These are phyloP conservation scores for Lizanozyma gosingica DNA, from an alignment of 1,139 yeast genomes.

Conservation along the genomic window DNA sequence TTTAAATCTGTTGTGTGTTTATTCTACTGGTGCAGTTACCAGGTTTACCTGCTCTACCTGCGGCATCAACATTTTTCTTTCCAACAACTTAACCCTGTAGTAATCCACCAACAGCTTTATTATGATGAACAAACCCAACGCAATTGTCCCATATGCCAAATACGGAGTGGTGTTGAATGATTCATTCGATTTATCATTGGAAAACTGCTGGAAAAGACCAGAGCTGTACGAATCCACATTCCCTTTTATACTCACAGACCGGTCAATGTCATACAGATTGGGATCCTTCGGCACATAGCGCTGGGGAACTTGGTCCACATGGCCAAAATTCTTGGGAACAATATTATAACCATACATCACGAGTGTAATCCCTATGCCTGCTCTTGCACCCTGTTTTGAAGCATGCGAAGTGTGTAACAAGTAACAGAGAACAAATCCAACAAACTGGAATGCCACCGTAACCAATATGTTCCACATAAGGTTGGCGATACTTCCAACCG, in stretches of 20 bases:
- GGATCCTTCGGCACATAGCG: constrained; percentile 49
- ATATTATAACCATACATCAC: constrained; percentile 68
- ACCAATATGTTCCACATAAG: constrained; percentile 87
- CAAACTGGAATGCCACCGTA: constrained; percentile 83
- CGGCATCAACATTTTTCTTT: constrained; percentile 49
- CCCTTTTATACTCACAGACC: constrained; percentile 26
- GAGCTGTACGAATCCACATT: constrained; percentile 40
- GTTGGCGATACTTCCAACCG: constrained; percentile 88
- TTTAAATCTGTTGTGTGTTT: too few species aligned
- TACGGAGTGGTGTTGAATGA: constrained; percentile 25
- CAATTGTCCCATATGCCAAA: constrained; percentile 50
- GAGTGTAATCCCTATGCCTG: constrained; percentile 85
- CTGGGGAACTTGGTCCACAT: constrained; percentile 26
- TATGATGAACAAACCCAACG: constrained; percentile 60
- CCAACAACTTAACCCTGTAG: constrained; percentile 69
- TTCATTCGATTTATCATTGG: constrained; percentile 8
- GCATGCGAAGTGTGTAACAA: constrained; percentile 94
- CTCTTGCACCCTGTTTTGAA: constrained; percentile 90
- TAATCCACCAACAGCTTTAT: constrained; percentile 65
- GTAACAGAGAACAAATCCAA: constrained; percentile 87
- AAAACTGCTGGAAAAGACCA: constrained; percentile 18
- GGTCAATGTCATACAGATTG: constrained; percentile 41
- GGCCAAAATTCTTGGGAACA: constrained; percentile 50
- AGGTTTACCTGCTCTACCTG: constrained; percentile 4
- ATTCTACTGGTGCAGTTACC: not conserved